phyloP scores from a whole-genome alignment of 352 stramenopile genomes.

The Phytophthora ramorum region DNA sequence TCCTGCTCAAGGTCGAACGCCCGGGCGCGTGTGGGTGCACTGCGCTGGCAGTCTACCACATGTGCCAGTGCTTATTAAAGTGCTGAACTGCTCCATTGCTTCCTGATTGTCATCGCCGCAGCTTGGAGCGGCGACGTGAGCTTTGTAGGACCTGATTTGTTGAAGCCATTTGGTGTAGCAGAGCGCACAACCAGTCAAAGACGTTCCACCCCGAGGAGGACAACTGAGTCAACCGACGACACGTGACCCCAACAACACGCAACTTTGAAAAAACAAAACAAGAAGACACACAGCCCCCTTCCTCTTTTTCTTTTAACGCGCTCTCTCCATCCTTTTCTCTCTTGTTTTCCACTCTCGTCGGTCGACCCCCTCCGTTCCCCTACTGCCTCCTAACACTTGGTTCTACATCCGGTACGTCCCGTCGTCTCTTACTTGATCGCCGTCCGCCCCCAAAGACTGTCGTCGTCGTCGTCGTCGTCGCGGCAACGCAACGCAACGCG shows the following conservation, averaged over 20 bases:
- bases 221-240: conserved; percentile 1
- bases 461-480: conserved; percentile 5
- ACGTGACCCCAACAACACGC: background rate
- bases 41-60: no score
- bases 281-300: conserved; percentile 45
- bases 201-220: conserved; percentile 12
- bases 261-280: conserved; percentile 36
- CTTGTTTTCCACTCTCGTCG: conserved; percentile 19
- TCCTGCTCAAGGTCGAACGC: no score
- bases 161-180: conserved; percentile 29
- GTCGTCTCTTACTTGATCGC: conserved; percentile 44
- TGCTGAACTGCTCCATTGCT: background rate
- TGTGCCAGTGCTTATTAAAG: no score
- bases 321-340: conserved; percentile 26
- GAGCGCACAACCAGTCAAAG: conserved; percentile 17
- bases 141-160: conserved; percentile 18
- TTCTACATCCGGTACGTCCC: conserved; percentile 43
- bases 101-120: background rate
- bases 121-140: background rate
- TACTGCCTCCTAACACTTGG: conserved; percentile 43
- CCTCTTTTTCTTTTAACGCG: conserved; percentile 38
- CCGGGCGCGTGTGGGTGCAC: background rate
- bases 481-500: conserved; percentile 19
- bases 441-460: conserved; percentile 14
- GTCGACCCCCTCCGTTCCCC: conserved; percentile 40